Evolutionary conservation across 177 flowering plant genomes (phyloP).

Genomic region (Vitis hybrid): DNA sequence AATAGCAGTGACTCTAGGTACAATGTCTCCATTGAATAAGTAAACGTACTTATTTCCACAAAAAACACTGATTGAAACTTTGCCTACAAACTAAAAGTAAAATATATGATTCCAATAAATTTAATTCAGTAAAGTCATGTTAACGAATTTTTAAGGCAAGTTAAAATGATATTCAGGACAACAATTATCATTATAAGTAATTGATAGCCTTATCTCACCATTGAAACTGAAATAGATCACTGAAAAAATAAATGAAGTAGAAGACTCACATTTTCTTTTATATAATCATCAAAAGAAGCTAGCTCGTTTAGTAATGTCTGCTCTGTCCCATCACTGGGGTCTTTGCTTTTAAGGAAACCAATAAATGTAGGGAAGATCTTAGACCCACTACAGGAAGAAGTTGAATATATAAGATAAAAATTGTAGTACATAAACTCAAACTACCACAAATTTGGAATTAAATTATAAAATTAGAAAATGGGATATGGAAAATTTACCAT

Average conservation of each 20-base stretch:
- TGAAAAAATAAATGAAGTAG: slow-evolving; percentile 1
- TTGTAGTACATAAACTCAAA: too few species aligned
- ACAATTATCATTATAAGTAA: not conserved
- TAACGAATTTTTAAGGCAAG: too few species aligned
- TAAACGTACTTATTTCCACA: too few species aligned
- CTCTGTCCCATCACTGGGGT: slow-evolving; percentile 87
- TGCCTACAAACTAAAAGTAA: too few species aligned
- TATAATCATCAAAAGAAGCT: slow-evolving; percentile 64
- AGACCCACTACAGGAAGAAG: slow-evolving; percentile 62
- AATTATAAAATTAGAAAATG: not conserved
- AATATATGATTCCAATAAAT: too few species aligned
- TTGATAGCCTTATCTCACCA: not conserved
- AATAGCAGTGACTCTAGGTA: too few species aligned
- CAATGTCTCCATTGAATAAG: too few species aligned
- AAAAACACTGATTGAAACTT: too few species aligned
- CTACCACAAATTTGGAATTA: too few species aligned
- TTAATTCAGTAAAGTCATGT: too few species aligned
- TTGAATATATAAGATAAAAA: not conserved
- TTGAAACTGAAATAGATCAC: not conserved
- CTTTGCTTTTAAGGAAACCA: slow-evolving; percentile 89
- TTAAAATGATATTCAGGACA: not conserved
- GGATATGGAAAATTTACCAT: not conserved
- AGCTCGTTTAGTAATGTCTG: slow-evolving; percentile 73
- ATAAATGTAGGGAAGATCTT: slow-evolving; percentile 88
- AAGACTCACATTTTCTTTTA: slow-evolving; percentile 81